A percentile compares a stretch with the other conserved stretches of the same genome.
Evolutionary conservation across 2,329 filamentous ascomycete species (phyloP).

Genomic region (Claviceps lovelessii): DNA sequence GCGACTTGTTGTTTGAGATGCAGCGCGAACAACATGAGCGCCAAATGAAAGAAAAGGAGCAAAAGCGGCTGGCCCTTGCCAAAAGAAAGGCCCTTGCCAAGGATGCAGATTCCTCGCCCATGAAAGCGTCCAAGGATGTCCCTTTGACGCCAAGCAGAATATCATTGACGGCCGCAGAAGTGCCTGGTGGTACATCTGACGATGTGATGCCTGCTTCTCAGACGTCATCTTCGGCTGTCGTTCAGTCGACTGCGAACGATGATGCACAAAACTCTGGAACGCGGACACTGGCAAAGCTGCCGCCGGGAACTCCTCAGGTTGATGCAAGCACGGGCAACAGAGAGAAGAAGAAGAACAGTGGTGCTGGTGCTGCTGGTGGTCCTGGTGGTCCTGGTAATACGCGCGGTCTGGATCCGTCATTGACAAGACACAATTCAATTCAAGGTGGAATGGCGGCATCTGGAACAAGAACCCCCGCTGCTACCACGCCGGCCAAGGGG

Average conservation of each 20-base stretch:
- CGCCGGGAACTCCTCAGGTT: conserved; percentile 8
- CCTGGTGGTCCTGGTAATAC: not conserved
- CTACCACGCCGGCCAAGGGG: not conserved
- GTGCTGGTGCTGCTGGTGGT: not conserved
- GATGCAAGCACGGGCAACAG: conserved; percentile 7
- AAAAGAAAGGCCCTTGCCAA: conserved; percentile 8
- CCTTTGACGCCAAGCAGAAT: not conserved
- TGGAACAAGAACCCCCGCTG: not conserved
- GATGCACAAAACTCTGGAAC: not conserved
- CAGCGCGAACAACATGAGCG: conserved; percentile 41
- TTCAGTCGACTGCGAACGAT: no score
- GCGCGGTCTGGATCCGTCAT: not conserved
- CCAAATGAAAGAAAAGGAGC: conserved; percentile 23
- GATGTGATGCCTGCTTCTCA: not conserved
- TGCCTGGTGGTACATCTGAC: not conserved
- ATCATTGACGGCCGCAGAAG: not conserved
- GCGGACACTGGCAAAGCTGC: not conserved
- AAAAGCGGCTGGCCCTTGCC: conserved; percentile 16
- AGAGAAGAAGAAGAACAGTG: not conserved
- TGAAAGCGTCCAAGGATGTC: not conserved
- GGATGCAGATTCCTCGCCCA: not conserved
- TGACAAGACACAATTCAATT: not conserved
- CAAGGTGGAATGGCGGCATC: not conserved
- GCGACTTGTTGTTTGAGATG: conserved; percentile 49
- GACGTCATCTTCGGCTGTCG: no score